phyloP scores from a whole-genome alignment of 345 rosid species.

The Xanthoceras sorbifolium region DNA sequence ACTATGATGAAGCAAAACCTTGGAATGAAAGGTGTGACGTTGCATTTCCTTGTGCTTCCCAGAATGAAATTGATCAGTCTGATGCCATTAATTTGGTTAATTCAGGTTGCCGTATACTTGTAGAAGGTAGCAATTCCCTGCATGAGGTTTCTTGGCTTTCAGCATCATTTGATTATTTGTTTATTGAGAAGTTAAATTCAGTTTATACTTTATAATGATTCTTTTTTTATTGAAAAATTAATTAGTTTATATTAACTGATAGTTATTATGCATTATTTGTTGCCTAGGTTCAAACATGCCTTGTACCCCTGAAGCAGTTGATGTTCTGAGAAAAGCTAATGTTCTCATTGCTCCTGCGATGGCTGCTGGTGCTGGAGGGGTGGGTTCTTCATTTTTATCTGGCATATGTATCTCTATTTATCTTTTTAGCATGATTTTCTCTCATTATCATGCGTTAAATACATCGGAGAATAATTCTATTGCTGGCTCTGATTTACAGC shows the following conservation, averaged over 20 bases:
- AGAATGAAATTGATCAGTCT: slow-evolving; percentile 92
- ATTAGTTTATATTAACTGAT: neutral
- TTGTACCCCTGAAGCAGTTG: slow-evolving; percentile 92
- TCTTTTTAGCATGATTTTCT: neutral
- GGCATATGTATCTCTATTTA: neutral
- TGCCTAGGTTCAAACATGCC: slow-evolving; percentile 92
- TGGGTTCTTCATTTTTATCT: slow-evolving; percentile 34
- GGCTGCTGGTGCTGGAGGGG: slow-evolving; percentile 99
- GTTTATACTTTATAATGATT: neutral
- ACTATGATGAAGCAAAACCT: slow-evolving; percentile 94
- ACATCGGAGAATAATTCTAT: neutral
- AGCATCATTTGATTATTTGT: neutral
- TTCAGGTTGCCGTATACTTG: slow-evolving; percentile 83
- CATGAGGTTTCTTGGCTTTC: slow-evolving; percentile 14
- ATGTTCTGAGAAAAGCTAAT: slow-evolving; percentile 81
- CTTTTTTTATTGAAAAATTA: neutral
- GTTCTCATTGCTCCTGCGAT: slow-evolving; percentile 92
- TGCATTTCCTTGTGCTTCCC: slow-evolving; percentile 93
- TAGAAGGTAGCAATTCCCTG: slow-evolving; percentile 69
- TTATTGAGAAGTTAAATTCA: neutral
- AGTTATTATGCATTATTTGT: slow-evolving; percentile 4
- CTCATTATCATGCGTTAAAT: neutral
- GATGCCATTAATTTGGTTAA: slow-evolving; percentile 91
- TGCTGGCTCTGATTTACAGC: neutral
- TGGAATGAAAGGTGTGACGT: slow-evolving; percentile 97